Conservation (phyloP, 2,329 filamentous ascomycete genomes). For the Ascochyta lentis region DNA sequence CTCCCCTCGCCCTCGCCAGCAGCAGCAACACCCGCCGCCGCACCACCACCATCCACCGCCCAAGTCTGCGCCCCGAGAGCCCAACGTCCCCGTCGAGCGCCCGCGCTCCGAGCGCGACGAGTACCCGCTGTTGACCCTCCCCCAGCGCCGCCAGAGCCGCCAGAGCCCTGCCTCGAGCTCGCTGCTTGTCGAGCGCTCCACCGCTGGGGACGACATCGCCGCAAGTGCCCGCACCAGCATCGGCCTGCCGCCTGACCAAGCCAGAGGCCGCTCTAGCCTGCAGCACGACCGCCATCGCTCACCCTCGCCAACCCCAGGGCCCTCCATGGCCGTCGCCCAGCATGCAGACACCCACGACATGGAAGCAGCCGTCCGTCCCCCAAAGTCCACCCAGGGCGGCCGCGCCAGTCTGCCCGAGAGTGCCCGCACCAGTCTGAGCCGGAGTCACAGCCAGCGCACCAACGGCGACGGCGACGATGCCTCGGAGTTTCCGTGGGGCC, state of each 20-base stretch:
- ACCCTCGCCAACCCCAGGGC: conserved; percentile 33
- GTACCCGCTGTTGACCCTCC: conserved; percentile 63
- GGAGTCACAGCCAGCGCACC: conserved; percentile 48
- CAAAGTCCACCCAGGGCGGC: conserved; percentile 14
- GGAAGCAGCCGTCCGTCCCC: conserved; percentile 28
- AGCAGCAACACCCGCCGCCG: conserved; percentile 37
- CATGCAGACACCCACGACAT: conserved; percentile 28
- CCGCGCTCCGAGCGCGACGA: conserved; percentile 53
- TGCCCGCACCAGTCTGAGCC: conserved; percentile 38
- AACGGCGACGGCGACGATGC: conserved; percentile 55
- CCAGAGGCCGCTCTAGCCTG: conserved; percentile 31
- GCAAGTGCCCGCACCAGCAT: conserved; percentile 59
- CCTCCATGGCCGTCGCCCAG: conserved; percentile 35
- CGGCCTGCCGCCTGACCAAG: conserved; percentile 53
- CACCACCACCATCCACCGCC: conserved; percentile 3
- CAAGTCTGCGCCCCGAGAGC: conserved; percentile 31
- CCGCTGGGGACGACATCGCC: conserved; percentile 48
- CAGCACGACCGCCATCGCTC: conserved; percentile 21
- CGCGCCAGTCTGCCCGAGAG: conserved; percentile 40
- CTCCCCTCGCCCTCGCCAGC: conserved; percentile 55
- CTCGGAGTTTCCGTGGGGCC: conserved; percentile 82
- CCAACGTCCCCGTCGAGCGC: conserved; percentile 54
- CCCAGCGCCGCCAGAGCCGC: conserved; percentile 61
- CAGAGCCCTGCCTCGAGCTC: conserved; percentile 51
- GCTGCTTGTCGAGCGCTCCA: conserved; percentile 48